Base-by-base conservation (phyloP, 257 asterid genomes). In the Solanum pinnatisectum region DNA sequence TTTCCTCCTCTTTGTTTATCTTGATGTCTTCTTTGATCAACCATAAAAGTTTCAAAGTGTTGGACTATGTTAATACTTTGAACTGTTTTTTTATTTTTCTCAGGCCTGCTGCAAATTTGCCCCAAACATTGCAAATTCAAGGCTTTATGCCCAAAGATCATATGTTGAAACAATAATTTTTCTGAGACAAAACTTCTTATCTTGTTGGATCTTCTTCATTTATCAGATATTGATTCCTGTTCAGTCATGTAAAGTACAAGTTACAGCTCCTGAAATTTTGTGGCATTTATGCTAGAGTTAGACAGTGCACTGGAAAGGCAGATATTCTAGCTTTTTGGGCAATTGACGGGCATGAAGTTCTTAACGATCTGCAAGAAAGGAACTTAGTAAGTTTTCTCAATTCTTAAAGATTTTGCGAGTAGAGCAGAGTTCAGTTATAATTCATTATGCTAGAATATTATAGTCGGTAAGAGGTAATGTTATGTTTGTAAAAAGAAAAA, bases 61-160 rank as follows among this genome's bases (percentile, higher is more conserved):
- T 79, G 35, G 63, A 46, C 70, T 81, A 6, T 7, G 5, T 82
- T 18, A 46, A 30, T 60, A 30, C 70, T 82, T 82, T 13, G 18
- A 36, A 22, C 52, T 83, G 87, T 44, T 73, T 88, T 70, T 83
- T 3, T 20, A 60, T 10, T 85, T 42, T 83, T 71, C 84, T 32
- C 95, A 96, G 99, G 94, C 94, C 96, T 84, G 97, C 99, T 87
- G 95, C 99, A 85, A 94, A 96, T 92, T 96, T 98, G 96, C 99
- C 99, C 87, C 88, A 89, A 86, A 95, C 96, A 27, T 94, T 97
- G 98, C 98, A 96, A 91, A 97, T 95, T 56, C 96, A 92, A 63
- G 95, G 96, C 74, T 91, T 96, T 63, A 92, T 95, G 89, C 93
- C 96, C 84, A 98, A 97, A 91, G 99, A 96, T 90, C 99, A 94